phyloP scores from a whole-genome alignment of 2,329 filamentous ascomycete species.

The Lithohypha guttulata region DNA sequence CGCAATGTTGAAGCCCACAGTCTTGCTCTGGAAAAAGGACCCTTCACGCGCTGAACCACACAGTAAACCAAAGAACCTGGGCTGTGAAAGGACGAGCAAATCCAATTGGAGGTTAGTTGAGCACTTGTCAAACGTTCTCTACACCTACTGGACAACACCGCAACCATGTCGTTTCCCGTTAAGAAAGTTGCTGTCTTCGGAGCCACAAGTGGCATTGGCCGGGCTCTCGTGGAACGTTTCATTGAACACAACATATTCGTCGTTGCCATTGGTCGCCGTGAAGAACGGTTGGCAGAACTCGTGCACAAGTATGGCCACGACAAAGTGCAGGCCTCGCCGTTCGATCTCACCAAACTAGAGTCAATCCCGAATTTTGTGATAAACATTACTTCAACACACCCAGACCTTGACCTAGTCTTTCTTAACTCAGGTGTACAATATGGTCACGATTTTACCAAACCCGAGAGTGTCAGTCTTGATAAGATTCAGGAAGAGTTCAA shows the following conservation, averaged over 20 bases:
- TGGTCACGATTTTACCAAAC: conserved; percentile 39
- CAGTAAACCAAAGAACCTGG: too few relatives aligned
- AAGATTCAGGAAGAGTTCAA: conserved; percentile 36
- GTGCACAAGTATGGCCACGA: conserved; percentile 36
- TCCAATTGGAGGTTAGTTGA: too few relatives aligned
- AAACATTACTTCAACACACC: conserved; percentile 31
- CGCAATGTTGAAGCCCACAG: too few relatives aligned
- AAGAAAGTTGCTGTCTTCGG: conserved; percentile 45
- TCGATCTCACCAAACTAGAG: conserved; percentile 43
- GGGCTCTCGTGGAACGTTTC: conserved; percentile 40
- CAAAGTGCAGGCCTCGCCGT: conserved; percentile 35
- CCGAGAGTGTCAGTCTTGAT: conserved; percentile 36
- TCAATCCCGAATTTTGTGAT: conserved; percentile 36
- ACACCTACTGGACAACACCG: too few relatives aligned
- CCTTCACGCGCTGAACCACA: too few relatives aligned
- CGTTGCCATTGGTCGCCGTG: conserved; percentile 40
- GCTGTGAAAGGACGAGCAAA: too few relatives aligned
- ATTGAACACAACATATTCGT: conserved; percentile 38
- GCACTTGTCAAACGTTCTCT: too few relatives aligned
- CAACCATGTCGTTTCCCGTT: conserved; percentile 31
- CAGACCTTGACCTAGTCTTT: conserved; percentile 43
- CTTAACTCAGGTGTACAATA: conserved; percentile 46
- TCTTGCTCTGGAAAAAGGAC: too few relatives aligned
- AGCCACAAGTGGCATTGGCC: conserved; percentile 37
- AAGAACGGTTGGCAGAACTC: conserved; percentile 42